Base-by-base conservation (phyloP, 352 stramenopile species). In the Peronospora belbahrii region DNA sequence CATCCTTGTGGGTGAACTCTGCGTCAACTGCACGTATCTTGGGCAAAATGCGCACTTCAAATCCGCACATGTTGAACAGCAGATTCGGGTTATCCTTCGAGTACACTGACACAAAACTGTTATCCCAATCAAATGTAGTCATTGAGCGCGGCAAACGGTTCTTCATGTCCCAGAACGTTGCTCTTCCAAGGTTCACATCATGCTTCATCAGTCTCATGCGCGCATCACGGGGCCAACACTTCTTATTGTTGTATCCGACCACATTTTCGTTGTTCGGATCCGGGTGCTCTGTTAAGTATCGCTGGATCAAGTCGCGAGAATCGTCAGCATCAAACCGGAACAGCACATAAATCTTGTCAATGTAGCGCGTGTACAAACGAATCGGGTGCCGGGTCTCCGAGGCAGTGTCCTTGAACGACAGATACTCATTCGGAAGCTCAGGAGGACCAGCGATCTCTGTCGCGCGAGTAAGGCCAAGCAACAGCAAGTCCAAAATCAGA, bases 241-340 rank as follows among this genome's bases (percentile, higher is more conserved):
- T 99, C 65, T 99, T 99, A 77, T 99, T 99, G 61, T 98, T 97
- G 77, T 99, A 99, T 1, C 97, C 97, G 24, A 99, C 97, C 32
- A 98, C 92, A 58, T 99, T 99, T 57, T 99, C 97, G 69, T 99
- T 99, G 73, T 99, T 99, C 8, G 97, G 97, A 67, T 99, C 97
- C 15, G 97, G 97, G 57, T 99, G 94, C 63, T 99, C 97, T 9
- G 97, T 99, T 44, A 99, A 72, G 63, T 98, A 99, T 2, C 96
- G 82, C 70, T 99, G 97, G 50, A 99, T 99, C 31, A 99, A 74
- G 57, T 99, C 97, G 32, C 97, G 97, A 19, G 91, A 93, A 57
- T 99, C 96, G 35, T 98, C 95, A 0, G 91, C 77, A 53, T 98
- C 95, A 55, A 99, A 99, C 23, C 95, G 95, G 74, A 99, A 98